These are phyloP conservation scores for Globisporangium uncinulatum DNA, from an alignment of 352 stramenopile species.

Conservation along the genomic window DNA sequence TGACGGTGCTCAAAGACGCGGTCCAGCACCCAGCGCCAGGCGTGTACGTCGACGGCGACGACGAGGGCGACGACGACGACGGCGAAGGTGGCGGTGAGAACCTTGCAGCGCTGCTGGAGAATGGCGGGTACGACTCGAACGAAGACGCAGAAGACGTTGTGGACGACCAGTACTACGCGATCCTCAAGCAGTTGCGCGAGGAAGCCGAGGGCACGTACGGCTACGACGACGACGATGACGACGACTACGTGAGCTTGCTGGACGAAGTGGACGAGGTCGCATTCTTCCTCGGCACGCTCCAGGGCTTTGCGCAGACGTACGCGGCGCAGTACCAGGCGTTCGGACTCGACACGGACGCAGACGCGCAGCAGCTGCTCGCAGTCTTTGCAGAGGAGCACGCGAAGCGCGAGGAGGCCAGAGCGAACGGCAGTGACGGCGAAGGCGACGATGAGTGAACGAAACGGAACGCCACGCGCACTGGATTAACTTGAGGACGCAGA, in stretches of 20 bases:
- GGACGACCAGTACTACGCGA: conserved; percentile 93
- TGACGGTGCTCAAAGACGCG: conserved; percentile 79
- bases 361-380: conserved; percentile 49
- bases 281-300: conserved; percentile 89
- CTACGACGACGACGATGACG: conserved; percentile 89
- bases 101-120: conserved; percentile 85
- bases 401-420: conserved; percentile 31
- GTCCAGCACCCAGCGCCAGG: conserved; percentile 56
- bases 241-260: conserved; percentile 90
- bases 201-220: conserved; percentile 72
- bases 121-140: conserved; percentile 87
- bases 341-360: conserved; percentile 48
- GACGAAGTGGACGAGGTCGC: conserved; percentile 92
- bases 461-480: no score
- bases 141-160: conserved; percentile 91
- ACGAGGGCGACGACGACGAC: conserved; percentile 44
- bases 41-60: conserved; percentile 56
- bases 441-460: background rate
- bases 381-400: conserved; percentile 52
- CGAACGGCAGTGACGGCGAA: conserved; percentile 1
- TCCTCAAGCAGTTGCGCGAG: conserved; percentile 89
- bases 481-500: no score
- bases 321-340: conserved; percentile 51
- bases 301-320: conserved; percentile 58
- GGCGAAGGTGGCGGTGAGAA: conserved; percentile 50